These are phyloP conservation scores for Manihot esculenta DNA, from an alignment of 441 rosid genomes.

Conservation along the genomic window DNA sequence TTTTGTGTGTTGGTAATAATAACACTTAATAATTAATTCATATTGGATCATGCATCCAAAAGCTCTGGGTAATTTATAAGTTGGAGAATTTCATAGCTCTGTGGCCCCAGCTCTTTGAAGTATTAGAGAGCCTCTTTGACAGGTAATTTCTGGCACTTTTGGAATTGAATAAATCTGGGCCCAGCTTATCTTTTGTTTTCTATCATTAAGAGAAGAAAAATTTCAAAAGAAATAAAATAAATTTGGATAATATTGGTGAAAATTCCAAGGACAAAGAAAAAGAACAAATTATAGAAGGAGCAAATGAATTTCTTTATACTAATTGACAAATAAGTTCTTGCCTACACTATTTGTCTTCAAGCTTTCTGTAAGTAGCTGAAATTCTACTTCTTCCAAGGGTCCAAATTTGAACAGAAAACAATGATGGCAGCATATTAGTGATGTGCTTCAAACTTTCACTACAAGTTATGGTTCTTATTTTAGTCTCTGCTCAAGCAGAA, in stretches of 20 bases:
- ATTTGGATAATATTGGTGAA: neutral
- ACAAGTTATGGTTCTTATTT: no score
- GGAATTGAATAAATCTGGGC: slow-evolving; percentile 26
- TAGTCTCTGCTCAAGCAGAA: no score
- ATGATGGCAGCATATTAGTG: no score
- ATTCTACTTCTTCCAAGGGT: neutral
- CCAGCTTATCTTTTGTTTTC: slow-evolving; percentile 7
- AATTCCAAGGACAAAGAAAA: neutral
- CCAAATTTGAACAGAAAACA: neutral
- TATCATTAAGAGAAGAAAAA: neutral
- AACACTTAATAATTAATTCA: no score
- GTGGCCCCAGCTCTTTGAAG: slow-evolving; percentile 4
- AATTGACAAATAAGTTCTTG: neutral
- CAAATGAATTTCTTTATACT: neutral
- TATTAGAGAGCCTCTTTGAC: slow-evolving; percentile 8
- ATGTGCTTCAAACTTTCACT: no score
- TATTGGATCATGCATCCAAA: no score
- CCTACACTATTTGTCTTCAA: neutral
- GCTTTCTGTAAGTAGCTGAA: neutral
- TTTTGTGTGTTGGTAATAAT: no score
- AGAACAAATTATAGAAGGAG: neutral
- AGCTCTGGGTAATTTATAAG: neutral
- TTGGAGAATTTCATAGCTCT: neutral
- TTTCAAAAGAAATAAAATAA: no score
- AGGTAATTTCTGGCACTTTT: slow-evolving; percentile 25